These are phyloP conservation scores for Zygosaccharomyces sapae DNA, from an alignment of 1,139 yeast species.

Conservation along the genomic window DNA sequence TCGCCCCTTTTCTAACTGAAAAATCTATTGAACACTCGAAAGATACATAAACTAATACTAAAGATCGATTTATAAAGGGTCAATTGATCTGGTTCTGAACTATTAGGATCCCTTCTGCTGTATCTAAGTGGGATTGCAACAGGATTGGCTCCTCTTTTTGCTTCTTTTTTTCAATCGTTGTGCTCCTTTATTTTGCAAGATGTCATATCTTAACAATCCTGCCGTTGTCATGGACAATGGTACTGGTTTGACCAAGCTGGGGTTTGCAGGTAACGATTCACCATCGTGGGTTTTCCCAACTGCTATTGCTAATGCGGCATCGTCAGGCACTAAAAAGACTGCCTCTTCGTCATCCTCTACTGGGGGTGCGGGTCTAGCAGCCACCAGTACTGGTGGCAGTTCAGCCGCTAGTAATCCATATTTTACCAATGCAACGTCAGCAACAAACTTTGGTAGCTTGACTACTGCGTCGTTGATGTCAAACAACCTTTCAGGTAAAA, in stretches of 20 bases:
- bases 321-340: conserved; percentile 39
- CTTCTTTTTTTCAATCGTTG: background rate
- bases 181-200: conserved; percentile 11
- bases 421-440: conserved; percentile 37
- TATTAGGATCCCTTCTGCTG: background rate
- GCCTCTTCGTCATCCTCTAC: conserved; percentile 21
- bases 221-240: conserved; percentile 94
- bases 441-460: conserved; percentile 33
- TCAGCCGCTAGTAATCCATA: conserved; percentile 29
- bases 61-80: background rate
- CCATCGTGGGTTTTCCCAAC: conserved; percentile 98
- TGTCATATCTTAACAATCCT: conserved; percentile 61
- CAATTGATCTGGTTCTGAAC: background rate
- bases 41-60: background rate
- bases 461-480: conserved; percentile 35
- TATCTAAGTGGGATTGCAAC: background rate
- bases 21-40: background rate
- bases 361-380: conserved; percentile 27
- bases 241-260: conserved; percentile 95
- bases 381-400: conserved; percentile 9
- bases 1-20: conserved; percentile 7
- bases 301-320: conserved; percentile 74
- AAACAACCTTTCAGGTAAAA: conserved; percentile 59
- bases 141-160: background rate
- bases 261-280: conserved; percentile 97